Evolutionary conservation across 768 basidiomycete species (phyloP).

Genomic region (Chalciporus chontae): DNA sequence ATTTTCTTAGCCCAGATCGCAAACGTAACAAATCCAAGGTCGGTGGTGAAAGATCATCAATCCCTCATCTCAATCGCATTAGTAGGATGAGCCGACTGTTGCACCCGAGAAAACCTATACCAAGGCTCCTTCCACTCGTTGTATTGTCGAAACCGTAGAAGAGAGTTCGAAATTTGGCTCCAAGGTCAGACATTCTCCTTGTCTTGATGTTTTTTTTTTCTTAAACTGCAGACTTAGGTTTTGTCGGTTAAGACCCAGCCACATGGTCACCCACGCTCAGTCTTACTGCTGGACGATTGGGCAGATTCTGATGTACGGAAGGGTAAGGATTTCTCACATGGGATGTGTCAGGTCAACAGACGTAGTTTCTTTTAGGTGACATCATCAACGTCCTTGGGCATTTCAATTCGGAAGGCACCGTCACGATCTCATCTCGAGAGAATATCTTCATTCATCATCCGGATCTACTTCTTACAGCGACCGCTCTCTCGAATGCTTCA

Average conservation of each 20-base stretch:
- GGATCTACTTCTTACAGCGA: slow-evolving; percentile 88
- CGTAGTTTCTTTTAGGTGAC: slow-evolving; percentile 53
- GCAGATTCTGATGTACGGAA: slow-evolving; percentile 52
- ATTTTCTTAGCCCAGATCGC: slow-evolving; percentile 49
- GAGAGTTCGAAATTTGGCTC: slow-evolving; percentile 20
- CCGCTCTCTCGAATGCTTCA: slow-evolving; percentile 78
- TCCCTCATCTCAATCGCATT: slow-evolving; percentile 8
- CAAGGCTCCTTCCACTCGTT: slow-evolving; percentile 48
- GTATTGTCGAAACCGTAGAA: slow-evolving; percentile 50
- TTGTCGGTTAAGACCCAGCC: slow-evolving; percentile 47
- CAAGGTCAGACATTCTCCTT: slow-evolving; percentile 15
- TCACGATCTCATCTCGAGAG: slow-evolving; percentile 56
- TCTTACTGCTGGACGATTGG: slow-evolving; percentile 81
- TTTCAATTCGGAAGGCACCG: slow-evolving; percentile 36
- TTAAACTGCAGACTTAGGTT: slow-evolving; percentile 33
- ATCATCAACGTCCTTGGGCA: slow-evolving; percentile 72
- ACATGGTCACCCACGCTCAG: slow-evolving; percentile 37
- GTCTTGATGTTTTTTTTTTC: background rate
- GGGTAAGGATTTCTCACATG: slow-evolving; percentile 40
- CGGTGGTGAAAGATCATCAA: background rate
- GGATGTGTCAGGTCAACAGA: background rate
- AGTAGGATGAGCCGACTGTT: slow-evolving; percentile 5
- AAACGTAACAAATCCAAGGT: slow-evolving; percentile 21
- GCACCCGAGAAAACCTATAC: slow-evolving; percentile 17
- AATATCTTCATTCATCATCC: slow-evolving; percentile 87